Evolutionary conservation across 2,329 filamentous ascomycete species (phyloP).

Genomic region (Pyrenochaeta sp.): DNA sequence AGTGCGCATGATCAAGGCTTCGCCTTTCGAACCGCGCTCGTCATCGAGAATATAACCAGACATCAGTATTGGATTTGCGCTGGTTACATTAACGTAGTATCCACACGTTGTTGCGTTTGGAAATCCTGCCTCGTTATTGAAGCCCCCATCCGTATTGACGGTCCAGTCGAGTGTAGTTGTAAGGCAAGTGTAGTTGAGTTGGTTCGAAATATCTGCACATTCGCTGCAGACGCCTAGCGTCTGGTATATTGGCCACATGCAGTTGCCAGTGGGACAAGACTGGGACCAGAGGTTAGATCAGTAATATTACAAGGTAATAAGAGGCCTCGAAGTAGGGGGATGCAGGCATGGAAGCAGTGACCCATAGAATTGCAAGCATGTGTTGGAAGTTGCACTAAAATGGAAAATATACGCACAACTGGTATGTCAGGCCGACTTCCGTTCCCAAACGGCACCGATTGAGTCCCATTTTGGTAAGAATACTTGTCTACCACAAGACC

Average conservation of each 20-base stretch:
- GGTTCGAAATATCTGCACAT: constrained; percentile 25
- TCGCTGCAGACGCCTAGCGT: constrained; percentile 33
- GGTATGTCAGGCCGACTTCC: constrained; percentile 32
- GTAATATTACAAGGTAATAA: too few species aligned
- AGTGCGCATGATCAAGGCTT: constrained; percentile 18
- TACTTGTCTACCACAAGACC: constrained; percentile 7
- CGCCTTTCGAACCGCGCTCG: not conserved
- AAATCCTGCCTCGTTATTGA: constrained; percentile 2
- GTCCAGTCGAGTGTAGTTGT: constrained; percentile 27
- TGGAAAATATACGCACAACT: constrained; percentile 3
- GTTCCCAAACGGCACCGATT: constrained; percentile 18
- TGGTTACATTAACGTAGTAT: constrained; percentile 34
- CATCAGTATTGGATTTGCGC: constrained; percentile 23
- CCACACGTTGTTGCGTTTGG: constrained; percentile 29
- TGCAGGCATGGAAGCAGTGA: too few species aligned
- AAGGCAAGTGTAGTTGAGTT: constrained; percentile 26
- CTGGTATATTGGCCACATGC: constrained; percentile 31
- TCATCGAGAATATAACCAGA: constrained; percentile 19
- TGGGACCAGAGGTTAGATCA: too few species aligned
- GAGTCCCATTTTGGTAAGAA: constrained; percentile 30
- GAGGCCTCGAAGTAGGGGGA: too few species aligned
- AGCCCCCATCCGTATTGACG: constrained; percentile 4
- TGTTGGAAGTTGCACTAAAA: too few species aligned
- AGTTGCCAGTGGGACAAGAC: constrained; percentile 33
- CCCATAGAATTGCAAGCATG: too few species aligned